Base-by-base conservation (phyloP, 192 early-diverging fungal species). In the Borealophlyctis nickersoniae region DNA sequence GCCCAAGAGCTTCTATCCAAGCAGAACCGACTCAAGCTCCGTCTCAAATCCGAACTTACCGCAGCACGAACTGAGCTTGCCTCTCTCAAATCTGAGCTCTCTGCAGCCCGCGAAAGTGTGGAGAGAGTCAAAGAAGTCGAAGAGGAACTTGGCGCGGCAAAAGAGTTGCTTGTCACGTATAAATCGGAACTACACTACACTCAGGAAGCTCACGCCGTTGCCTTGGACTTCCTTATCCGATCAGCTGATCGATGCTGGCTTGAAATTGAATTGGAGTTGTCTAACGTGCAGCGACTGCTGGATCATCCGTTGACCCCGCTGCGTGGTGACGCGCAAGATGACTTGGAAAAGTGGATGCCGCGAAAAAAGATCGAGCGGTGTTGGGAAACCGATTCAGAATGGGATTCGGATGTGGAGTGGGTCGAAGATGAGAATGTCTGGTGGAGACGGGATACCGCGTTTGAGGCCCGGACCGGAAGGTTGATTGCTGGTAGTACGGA, bases 381-480 rank as follows among this genome's bases (percentile, higher is more conserved):
- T 36, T 83, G 81, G 81, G 74, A 80, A 0, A 63, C 39, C 13
- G 81, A 83, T 59, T 35, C 52, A 16, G 78, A 81, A 26, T 83
- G 73, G 70, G 81, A 83, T 49, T 79, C 77, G 45, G 81, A 83
- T 34, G 60, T 72, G 2, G 80, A 81, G 26, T 52, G 49, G 23
- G 73, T 73, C 28, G 64, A 54, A 31, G 74, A 71, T 19, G 23
- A 66, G 1, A 27, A 16, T 0, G 16, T 28, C 1, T 26, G 27
- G 16, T 19, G 45, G 45, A 11, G 31, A 36, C 5, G 58, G 30
- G 3, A 36, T 39, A 36, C 33, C 58, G 22, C 58, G 35, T 11
- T 59, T 33, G 58, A 39, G 58, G 58, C 2, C 35, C 2, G 30
- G 27, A 3, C 22, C 27, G 58, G 36, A 34, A 19, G 58, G 58